A percentile compares a stretch with the other conserved stretches of the same genome.
phyloP scores from a whole-genome alignment of 2,329 filamentous ascomycete genomes.

The Colletotrichum viniferum region DNA sequence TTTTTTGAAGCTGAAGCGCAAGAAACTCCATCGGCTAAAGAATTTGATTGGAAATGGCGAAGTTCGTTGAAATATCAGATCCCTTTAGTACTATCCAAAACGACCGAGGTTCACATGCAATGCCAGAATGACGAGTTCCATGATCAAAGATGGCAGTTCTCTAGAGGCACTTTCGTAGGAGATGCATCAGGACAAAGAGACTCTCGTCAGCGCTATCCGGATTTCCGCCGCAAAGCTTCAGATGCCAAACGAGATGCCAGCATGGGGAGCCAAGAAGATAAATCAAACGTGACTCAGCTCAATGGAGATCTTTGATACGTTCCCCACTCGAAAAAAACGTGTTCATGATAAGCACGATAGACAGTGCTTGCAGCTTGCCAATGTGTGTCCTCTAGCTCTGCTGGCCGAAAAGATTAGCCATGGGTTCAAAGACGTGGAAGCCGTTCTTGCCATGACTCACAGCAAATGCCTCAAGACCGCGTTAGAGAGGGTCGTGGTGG shows the following conservation, averaged over 20 bases:
- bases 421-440: neutral
- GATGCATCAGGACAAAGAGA: neutral
- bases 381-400: neutral
- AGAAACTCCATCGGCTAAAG: neutral
- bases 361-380: neutral
- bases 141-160: neutral
- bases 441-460: too few species aligned
- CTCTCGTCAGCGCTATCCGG: neutral
- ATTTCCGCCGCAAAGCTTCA: neutral
- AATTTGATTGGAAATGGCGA: neutral
- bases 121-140: neutral
- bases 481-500: too few species aligned
- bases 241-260: rapidly evolving
- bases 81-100: neutral
- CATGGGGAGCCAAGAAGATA: neutral
- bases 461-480: too few species aligned
- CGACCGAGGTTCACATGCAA: neutral
- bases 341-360: neutral
- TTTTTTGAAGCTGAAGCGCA: neutral
- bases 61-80: neutral
- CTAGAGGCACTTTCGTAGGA: neutral
- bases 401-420: neutral
- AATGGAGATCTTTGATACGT: neutral
- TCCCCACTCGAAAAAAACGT: neutral
- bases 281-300: neutral